phyloP scores from a whole-genome alignment of 441 rosid species.

The Adansonia gregorii region DNA sequence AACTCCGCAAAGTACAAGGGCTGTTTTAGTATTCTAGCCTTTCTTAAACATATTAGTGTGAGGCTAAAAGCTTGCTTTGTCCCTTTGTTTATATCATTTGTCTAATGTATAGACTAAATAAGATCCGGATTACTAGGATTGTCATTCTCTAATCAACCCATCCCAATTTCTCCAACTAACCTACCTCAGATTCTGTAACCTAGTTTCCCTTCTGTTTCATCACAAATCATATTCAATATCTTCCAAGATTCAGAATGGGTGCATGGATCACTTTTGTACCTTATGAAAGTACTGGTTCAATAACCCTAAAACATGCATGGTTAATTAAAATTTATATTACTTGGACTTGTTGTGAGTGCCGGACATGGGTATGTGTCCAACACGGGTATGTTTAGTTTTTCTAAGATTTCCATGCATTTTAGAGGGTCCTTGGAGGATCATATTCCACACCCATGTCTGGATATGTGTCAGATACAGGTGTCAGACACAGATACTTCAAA shows the following conservation, averaged over 20 bases:
- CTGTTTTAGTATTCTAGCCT: background rate
- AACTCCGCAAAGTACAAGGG: background rate
- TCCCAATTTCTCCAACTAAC: slow-evolving; percentile 10
- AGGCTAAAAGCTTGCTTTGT: slow-evolving; percentile 11
- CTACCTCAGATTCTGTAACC: background rate
- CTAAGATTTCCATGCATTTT: too few relatives aligned
- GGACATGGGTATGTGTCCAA: too few relatives aligned
- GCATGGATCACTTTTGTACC: background rate
- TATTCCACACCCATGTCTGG: too few relatives aligned
- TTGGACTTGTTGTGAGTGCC: too few relatives aligned
- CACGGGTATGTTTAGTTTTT: too few relatives aligned
- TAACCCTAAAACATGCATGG: slow-evolving; percentile 4
- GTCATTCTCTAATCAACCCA: background rate
- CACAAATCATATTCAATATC: background rate
- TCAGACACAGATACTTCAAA: too few relatives aligned
- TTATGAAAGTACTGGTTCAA: background rate
- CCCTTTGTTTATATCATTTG: slow-evolving; percentile 8
- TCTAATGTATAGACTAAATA: background rate
- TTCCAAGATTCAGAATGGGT: background rate
- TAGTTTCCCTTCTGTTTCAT: background rate
- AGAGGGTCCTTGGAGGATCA: too few relatives aligned
- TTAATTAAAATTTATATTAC: background rate
- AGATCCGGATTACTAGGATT: background rate
- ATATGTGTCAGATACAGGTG: too few relatives aligned
- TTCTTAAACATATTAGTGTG: slow-evolving; percentile 10